Conservation (phyloP, 345 rosid genomes). For the Gossypium sturtianum region DNA sequence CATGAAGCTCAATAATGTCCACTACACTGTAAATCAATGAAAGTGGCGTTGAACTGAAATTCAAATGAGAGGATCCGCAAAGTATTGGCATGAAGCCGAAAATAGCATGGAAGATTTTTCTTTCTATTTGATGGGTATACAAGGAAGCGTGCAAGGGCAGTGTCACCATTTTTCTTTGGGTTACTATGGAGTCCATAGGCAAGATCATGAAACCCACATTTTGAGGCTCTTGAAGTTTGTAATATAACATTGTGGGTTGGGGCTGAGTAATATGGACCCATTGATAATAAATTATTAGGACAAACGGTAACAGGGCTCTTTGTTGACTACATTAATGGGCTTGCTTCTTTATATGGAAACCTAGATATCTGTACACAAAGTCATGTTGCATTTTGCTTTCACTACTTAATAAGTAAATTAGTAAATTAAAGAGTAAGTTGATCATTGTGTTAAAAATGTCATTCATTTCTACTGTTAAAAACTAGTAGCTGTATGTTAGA, state of each 20-base stretch:
- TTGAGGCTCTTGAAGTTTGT: too few species aligned
- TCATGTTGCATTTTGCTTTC: too few species aligned
- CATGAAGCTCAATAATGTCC: neutral
- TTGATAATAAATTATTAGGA: neutral
- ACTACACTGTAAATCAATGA: neutral
- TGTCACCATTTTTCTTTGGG: neutral
- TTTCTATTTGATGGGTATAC: too few species aligned
- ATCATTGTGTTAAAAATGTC: fast-evolving
- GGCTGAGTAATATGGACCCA: neutral
- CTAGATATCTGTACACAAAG: too few species aligned
- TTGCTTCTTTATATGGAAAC: neutral
- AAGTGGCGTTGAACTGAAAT: neutral
- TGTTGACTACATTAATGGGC: too few species aligned
- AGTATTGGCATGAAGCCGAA: neutral
- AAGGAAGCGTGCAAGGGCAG: too few species aligned
- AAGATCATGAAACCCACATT: neutral
- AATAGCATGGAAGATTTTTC: neutral
- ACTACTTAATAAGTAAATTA: too few species aligned
- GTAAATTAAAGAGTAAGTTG: too few species aligned
- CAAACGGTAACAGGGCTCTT: neutral
- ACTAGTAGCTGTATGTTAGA: too few species aligned
- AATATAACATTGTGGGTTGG: neutral
- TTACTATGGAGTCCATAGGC: neutral
- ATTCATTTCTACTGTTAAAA: too few species aligned
- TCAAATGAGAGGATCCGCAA: neutral